Evolutionary conservation across 495 filamentous ascomycete species (phyloP).

Genomic region (Hypoxylon rickii): DNA sequence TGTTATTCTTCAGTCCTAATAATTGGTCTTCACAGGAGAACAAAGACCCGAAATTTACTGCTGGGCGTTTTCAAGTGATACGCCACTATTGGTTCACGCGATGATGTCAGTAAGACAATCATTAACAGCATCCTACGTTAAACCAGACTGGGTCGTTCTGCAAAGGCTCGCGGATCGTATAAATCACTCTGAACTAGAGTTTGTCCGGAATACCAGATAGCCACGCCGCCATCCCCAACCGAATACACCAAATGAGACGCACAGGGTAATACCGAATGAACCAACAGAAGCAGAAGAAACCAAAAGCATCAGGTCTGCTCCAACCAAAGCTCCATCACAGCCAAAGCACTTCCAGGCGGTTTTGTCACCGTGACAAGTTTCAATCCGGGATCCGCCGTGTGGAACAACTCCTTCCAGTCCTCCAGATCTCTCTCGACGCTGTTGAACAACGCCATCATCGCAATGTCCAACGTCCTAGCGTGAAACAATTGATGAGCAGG

Average conservation of each 20-base stretch:
- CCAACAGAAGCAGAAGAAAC: too few species aligned
- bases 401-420: slow-evolving; percentile 41
- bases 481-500: slow-evolving; percentile 2
- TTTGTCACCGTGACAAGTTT: slow-evolving; percentile 31
- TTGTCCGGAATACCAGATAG: too few species aligned
- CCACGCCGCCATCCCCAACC: too few species aligned
- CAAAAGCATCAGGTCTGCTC: slow-evolving; percentile 35
- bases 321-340: slow-evolving; percentile 28
- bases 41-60: too few species aligned
- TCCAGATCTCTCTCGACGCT: slow-evolving; percentile 39
- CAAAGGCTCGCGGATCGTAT: too few species aligned
- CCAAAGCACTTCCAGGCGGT: slow-evolving; percentile 27
- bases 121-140: background rate
- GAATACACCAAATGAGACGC: too few species aligned
- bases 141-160: slow-evolving; percentile 1
- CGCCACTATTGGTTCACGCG: background rate
- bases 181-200: too few species aligned
- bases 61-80: too few species aligned
- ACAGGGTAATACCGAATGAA: too few species aligned
- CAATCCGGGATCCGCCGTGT: slow-evolving; percentile 37
- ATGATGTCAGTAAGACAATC: background rate
- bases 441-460: slow-evolving; percentile 45
- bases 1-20: too few species aligned
- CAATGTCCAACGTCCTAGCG: slow-evolving; percentile 42
- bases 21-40: too few species aligned